Evolutionary conservation across 441 rosid species (phyloP), one percentile per base, ranked within the genome.

Genomic region (Daphne laureola): DNA sequence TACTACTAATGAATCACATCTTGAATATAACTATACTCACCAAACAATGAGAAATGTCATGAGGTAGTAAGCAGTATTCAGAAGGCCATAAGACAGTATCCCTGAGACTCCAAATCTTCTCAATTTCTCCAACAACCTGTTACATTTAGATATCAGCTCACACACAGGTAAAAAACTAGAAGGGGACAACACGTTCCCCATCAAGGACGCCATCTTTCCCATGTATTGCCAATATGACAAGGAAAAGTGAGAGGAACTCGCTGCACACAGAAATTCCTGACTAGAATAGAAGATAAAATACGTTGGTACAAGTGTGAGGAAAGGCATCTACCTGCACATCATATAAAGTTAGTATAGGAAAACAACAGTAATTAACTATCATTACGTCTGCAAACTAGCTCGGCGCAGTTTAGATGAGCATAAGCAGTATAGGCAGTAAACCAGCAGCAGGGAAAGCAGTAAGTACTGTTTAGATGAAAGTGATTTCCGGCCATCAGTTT

Each of bases 81-180:
- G 68, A 49, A 91, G 61, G 52, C 96, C 96, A 65, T 91, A 91
- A 0, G 95, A 85, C 66, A 91, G 68, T 43, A 91, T 46, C 62
- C 98, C 96, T 45, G 96, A 82, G 48, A 83, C 61, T 66, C 96
- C 96, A 58, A 82, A 91, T 76, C 88, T 82, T 79, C 72, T 85
- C 64, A 90, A 58, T 66, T 73, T 83, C 75, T 62, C 58, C 64
- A 87, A 59, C 62, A 83, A 67, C 80, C 92, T 91, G 64, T 54
- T 62, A 68, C 54, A 53, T 31, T 31, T 7, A 31, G 38, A 31
- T 31, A 31, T 31, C 38, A 31, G 38, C 11, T 31, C 11, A 31
- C 11, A 6, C 49, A 47, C 38, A 31, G 38, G 38, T 31, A 2
- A 11, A 31, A 31, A 31, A 31, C 9, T 31, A 31, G 38, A 31